Percentiles rank a stretch among this genome's conserved stretches.
Conservation (phyloP, 225 moss, liverwort and hornwort species). For the Pleurozium schreberi region DNA sequence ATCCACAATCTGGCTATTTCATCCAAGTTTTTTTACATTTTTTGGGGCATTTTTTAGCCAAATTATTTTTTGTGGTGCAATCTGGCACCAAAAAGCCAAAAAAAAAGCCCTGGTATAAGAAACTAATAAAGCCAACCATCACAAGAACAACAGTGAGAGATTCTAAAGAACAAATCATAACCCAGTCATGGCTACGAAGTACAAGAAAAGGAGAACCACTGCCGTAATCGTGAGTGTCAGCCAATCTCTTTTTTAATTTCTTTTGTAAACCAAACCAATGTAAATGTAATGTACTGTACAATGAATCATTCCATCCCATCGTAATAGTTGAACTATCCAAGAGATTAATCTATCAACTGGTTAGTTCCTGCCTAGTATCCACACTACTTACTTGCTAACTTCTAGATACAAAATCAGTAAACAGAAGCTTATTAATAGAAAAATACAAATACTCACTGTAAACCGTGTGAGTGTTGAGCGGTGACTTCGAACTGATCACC, state of each 20-base stretch:
- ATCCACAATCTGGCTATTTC: too few species aligned
- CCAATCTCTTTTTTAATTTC: background rate
- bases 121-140: background rate
- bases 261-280: background rate
- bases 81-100: too few species aligned
- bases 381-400: background rate
- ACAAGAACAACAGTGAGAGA: background rate
- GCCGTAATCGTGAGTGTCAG: background rate
- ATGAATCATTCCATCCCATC: background rate
- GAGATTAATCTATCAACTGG: background rate
- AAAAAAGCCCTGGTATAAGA: too few species aligned
- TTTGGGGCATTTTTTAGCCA: too few species aligned
- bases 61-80: too few species aligned
- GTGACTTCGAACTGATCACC: background rate
- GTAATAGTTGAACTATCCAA: background rate
- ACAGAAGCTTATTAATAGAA: too few species aligned
- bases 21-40: too few species aligned
- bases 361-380: background rate
- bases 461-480: background rate
- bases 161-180: background rate
- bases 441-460: background rate
- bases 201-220: background rate
- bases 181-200: background rate
- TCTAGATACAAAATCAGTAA: background rate
- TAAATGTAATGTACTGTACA: background rate